A percentile compares a stretch with the other conserved stretches of the same genome.
Evolutionary conservation across 2,329 filamentous ascomycete genomes (phyloP).

Genomic region (Lecanoromycetidae sp.): DNA sequence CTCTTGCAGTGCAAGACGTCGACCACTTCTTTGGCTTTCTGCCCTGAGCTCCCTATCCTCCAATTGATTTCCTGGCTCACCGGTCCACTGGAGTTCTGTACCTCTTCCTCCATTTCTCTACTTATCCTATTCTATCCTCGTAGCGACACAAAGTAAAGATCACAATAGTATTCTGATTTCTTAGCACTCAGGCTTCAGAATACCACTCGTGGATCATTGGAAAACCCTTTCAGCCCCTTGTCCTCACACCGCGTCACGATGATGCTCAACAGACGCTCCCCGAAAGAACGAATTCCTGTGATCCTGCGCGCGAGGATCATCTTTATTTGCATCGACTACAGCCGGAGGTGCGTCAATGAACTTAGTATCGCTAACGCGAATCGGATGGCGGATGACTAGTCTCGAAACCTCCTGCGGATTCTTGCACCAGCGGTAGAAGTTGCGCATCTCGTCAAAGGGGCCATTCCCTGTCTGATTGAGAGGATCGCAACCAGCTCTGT

Average conservation of each 20-base stretch:
- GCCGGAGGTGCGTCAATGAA: neutral
- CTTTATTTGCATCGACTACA: neutral
- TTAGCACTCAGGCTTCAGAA: too few species aligned
- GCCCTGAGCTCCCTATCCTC: too few species aligned
- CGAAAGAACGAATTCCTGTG: neutral
- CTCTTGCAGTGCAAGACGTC: too few species aligned
- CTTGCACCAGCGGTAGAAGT: conserved; percentile 10
- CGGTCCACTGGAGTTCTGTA: too few species aligned
- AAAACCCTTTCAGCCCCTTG: too few species aligned
- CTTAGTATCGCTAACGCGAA: neutral
- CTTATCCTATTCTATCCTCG: too few species aligned
- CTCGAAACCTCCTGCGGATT: conserved; percentile 5
- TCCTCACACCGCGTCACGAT: neutral
- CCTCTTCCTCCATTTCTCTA: too few species aligned
- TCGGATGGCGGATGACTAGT: neutral
- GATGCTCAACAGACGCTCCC: neutral
- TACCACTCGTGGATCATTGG: too few species aligned
- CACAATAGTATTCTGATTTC: too few species aligned
- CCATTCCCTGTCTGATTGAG: conserved; percentile 8
- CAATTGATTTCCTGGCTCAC: too few species aligned
- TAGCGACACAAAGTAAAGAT: too few species aligned
- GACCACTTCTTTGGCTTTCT: too few species aligned
- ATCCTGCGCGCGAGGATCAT: neutral
- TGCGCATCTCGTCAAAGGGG: conserved; percentile 4
- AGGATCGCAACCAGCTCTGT: neutral